Conservation (phyloP, 345 rosid genomes). For the Corchorus capsularis region DNA sequence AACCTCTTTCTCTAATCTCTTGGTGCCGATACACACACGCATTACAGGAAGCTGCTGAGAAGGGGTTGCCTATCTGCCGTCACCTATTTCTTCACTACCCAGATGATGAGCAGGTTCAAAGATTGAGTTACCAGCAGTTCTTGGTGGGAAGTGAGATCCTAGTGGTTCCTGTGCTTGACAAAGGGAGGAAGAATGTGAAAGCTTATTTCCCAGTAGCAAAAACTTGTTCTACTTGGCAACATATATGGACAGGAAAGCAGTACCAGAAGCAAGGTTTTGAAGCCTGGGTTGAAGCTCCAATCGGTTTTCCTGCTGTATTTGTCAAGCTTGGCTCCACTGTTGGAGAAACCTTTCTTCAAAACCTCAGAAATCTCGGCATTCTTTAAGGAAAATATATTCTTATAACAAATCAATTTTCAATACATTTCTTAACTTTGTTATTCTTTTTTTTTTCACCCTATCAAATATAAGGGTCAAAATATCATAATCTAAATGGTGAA, state of each 20-base stretch:
- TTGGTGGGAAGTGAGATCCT: conserved; percentile 64
- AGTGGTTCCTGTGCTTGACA: conserved; percentile 71
- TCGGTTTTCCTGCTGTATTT: conserved; percentile 69
- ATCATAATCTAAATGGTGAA: too few species aligned
- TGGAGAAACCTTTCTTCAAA: conserved; percentile 54
- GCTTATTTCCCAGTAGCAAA: conserved; percentile 65
- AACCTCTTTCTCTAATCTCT: not conserved
- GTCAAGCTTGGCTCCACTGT: conserved; percentile 53
- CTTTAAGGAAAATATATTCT: conserved; percentile 20
- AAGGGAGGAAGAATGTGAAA: conserved; percentile 49
- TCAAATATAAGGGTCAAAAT: not conserved
- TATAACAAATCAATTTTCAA: not conserved
- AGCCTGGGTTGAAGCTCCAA: conserved; percentile 56
- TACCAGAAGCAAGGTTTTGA: conserved; percentile 44
- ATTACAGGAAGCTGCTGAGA: conserved; percentile 58
- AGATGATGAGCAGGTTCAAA: conserved; percentile 49
- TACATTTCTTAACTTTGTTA: not conserved
- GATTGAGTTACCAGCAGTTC: conserved; percentile 64
- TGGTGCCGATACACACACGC: not conserved
- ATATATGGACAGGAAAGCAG: conserved; percentile 59
- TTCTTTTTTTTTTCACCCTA: too few species aligned
- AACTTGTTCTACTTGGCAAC: conserved; percentile 48
- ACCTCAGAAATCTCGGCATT: conserved; percentile 42
- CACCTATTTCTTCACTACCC: conserved; percentile 77
- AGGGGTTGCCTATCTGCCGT: conserved; percentile 72